Evolutionary conservation across 768 basidiomycete species (phyloP).

Genomic region (Boletus barrowsii): DNA sequence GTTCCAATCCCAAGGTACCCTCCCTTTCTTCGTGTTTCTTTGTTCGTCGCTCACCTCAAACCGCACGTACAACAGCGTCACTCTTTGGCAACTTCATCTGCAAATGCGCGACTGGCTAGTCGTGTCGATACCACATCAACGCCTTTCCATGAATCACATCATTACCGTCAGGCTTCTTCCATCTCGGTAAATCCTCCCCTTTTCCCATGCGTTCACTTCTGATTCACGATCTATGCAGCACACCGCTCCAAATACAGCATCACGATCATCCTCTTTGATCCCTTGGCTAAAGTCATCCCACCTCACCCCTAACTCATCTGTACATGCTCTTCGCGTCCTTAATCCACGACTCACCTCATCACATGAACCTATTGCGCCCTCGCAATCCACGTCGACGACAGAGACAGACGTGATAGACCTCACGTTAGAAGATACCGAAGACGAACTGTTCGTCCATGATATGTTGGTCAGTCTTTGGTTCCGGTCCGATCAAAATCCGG

Average conservation of each 20-base stretch:
- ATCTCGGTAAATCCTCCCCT: constrained; percentile 11
- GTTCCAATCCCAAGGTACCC: constrained; percentile 12
- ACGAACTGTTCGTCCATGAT: constrained; percentile 7
- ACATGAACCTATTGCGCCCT: not conserved
- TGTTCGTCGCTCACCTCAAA: constrained; percentile 3
- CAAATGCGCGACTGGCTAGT: constrained; percentile 1
- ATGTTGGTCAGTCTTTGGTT: constrained; percentile 19
- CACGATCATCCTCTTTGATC: not conserved
- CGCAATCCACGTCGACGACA: not conserved
- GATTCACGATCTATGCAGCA: constrained; percentile 10
- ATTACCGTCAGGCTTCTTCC: constrained; percentile 2
- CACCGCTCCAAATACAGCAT: not conserved
- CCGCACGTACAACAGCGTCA: constrained; percentile 9
- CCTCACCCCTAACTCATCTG: constrained; percentile 4
- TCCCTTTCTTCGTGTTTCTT: not conserved
- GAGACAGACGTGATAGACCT: constrained; percentile 21
- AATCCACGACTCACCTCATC: constrained; percentile 1
- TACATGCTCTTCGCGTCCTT: constrained; percentile 4
- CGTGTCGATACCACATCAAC: constrained; percentile 13
- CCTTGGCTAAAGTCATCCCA: not conserved
- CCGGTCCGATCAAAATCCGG: constrained; percentile 1
- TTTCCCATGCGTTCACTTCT: not conserved
- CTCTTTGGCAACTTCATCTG: not conserved
- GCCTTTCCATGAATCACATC: not conserved
- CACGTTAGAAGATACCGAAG: constrained; percentile 23